Conservation (phyloP, 1,139 yeast genomes). For the Blastobotrys capitulatus region DNA sequence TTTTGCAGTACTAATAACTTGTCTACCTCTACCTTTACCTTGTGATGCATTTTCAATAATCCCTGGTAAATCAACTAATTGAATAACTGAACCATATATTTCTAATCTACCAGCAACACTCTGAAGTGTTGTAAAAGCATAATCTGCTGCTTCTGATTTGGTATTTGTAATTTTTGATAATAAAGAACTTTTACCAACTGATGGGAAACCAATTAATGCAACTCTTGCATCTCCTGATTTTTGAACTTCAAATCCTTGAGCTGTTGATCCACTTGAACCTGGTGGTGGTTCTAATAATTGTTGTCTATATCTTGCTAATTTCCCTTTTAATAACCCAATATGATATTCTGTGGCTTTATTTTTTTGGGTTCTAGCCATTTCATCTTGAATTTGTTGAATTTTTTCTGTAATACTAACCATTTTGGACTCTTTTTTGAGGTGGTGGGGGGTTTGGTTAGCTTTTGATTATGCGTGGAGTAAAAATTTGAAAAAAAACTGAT, state of each 20-base stretch:
- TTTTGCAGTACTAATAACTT: constrained; percentile 92
- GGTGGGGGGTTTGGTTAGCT: no score
- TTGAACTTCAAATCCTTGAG: constrained; percentile 92
- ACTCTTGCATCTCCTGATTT: constrained; percentile 97
- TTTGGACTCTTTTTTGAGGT: neutral
- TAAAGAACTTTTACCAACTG: constrained; percentile 93
- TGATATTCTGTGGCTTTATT: constrained; percentile 98
- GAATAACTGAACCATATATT: constrained; percentile 95
- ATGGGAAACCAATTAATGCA: constrained; percentile 92
- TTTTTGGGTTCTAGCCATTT: constrained; percentile 90
- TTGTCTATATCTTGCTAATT: constrained; percentile 88
- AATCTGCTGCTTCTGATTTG: constrained; percentile 89
- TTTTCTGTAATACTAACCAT: constrained; percentile 47
- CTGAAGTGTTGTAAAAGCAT: constrained; percentile 92
- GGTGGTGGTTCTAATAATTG: constrained; percentile 89
- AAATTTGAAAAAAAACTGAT: no score
- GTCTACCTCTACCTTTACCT: constrained; percentile 97
- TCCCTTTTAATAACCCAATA: constrained; percentile 88
- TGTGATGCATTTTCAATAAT: constrained; percentile 95
- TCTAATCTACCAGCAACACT: constrained; percentile 95
- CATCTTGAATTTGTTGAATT: constrained; percentile 87
- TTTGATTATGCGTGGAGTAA: no score
- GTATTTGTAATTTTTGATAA: constrained; percentile 83
- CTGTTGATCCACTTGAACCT: constrained; percentile 64
- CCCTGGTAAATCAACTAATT: constrained; percentile 94